phyloP scores from a whole-genome alignment of 2,329 filamentous ascomycete genomes.

The Cyanodermella asteris region DNA sequence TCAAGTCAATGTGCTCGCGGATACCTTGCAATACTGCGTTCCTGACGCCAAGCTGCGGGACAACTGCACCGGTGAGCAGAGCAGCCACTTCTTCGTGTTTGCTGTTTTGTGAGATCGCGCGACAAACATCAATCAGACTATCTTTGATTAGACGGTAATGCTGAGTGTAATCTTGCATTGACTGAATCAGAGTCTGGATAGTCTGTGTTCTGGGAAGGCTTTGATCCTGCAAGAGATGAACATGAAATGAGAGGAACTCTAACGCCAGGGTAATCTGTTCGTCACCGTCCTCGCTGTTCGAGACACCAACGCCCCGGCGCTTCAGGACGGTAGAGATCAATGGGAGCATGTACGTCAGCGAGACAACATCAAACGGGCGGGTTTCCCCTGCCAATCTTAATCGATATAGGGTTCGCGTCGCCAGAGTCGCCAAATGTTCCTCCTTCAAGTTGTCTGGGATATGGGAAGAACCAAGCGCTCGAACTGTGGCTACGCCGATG shows the following conservation, averaged over 20 bases:
- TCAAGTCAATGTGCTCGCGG: constrained; percentile 77
- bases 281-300: constrained; percentile 53
- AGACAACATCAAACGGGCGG: constrained; percentile 74
- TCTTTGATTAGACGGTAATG: constrained; percentile 94
- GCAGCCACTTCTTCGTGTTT: constrained; percentile 47
- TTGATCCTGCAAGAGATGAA: constrained; percentile 45
- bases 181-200: constrained; percentile 46
- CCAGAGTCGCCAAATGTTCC: constrained; percentile 59
- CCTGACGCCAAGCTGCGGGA: constrained; percentile 58
- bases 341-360: constrained; percentile 69
- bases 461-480: constrained; percentile 52
- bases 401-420: constrained; percentile 77
- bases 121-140: constrained; percentile 66
- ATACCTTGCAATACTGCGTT: constrained; percentile 75
- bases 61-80: constrained; percentile 58
- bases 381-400: constrained; percentile 81
- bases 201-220: constrained; percentile 57
- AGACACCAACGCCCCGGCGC: constrained; percentile 49
- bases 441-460: constrained; percentile 50
- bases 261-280: constrained; percentile 75
- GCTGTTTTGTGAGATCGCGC: constrained; percentile 68
- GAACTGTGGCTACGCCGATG: constrained; percentile 67
- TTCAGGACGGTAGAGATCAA: constrained; percentile 59
- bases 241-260: constrained; percentile 78
- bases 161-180: constrained; percentile 75